phyloP scores from a whole-genome alignment of 495 filamentous ascomycete species.

The Neurospora sublineolata region DNA sequence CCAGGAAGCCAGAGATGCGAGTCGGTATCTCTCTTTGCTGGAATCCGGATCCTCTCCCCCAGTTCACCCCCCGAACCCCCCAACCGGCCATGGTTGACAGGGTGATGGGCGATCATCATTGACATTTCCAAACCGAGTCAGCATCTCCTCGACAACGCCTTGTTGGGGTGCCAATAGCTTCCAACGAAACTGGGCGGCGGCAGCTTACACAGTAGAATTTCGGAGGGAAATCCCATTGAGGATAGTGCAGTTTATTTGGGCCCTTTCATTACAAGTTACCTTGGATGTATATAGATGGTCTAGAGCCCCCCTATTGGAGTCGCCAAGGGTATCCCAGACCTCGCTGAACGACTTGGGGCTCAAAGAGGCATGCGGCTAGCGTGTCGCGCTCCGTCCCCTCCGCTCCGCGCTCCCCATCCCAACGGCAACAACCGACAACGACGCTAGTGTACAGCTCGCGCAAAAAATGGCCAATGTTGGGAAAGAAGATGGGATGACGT shows the following conservation, averaged over 20 bases:
- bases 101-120: background rate
- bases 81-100: background rate
- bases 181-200: background rate
- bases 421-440: background rate
- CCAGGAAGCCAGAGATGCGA: background rate
- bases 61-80: background rate
- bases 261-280: background rate
- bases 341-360: background rate
- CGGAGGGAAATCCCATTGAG: background rate
- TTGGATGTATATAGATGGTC: background rate
- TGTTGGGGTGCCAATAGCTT: background rate
- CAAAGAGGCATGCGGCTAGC: background rate
- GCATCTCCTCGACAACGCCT: background rate
- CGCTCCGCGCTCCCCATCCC: background rate
- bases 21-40: background rate
- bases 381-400: background rate
- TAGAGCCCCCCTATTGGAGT: background rate
- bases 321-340: background rate
- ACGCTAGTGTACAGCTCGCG: background rate
- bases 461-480: background rate
- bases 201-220: background rate
- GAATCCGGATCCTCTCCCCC: background rate
- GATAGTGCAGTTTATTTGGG: background rate
- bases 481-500: slow-evolving; percentile 8
- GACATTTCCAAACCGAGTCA: background rate